Conservation (phyloP, 495 filamentous ascomycete genomes). For the Clavariopsis aquatica region DNA sequence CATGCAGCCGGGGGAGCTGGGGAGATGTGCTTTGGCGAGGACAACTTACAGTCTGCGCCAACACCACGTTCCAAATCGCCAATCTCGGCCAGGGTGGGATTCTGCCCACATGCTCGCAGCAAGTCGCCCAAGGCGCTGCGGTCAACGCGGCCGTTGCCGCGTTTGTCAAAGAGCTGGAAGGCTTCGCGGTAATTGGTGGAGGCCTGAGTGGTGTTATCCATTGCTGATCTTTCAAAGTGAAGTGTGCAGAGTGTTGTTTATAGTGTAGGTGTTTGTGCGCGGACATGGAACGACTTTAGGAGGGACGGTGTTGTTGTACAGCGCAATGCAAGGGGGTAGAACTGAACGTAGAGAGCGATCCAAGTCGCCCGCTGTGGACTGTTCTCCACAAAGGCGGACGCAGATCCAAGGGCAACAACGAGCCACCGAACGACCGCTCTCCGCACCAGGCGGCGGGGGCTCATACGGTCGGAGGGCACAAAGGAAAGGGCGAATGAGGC, state of each 20-base stretch:
- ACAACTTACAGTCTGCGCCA: slow-evolving; percentile 79
- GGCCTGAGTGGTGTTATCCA: slow-evolving; percentile 58
- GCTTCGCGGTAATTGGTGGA: slow-evolving; percentile 99
- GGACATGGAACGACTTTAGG: not conserved
- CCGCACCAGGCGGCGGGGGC: not conserved
- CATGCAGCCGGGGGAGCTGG: not conserved
- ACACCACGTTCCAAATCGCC: slow-evolving; percentile 82
- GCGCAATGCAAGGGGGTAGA: not conserved
- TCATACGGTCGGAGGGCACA: not conserved
- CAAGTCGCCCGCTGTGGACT: not conserved
- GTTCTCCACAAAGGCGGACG: not conserved
- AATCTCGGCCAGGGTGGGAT: slow-evolving; percentile 92
- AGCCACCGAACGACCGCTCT: not conserved
- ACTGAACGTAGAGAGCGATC: too few species aligned
- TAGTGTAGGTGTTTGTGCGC: not conserved
- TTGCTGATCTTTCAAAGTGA: slow-evolving; percentile 3
- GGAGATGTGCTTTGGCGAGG: too few species aligned
- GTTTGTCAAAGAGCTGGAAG: slow-evolving; percentile 98
- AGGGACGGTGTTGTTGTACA: not conserved
- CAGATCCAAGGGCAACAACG: not conserved
- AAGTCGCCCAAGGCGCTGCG: slow-evolving; percentile 88
- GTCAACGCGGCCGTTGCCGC: slow-evolving; percentile 85
- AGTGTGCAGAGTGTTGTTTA: not conserved
- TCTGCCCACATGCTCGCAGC: slow-evolving; percentile 94
- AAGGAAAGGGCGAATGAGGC: not conserved